Conservation (phyloP, 2,329 filamentous ascomycete genomes). For the Incumbomyces lentus region DNA sequence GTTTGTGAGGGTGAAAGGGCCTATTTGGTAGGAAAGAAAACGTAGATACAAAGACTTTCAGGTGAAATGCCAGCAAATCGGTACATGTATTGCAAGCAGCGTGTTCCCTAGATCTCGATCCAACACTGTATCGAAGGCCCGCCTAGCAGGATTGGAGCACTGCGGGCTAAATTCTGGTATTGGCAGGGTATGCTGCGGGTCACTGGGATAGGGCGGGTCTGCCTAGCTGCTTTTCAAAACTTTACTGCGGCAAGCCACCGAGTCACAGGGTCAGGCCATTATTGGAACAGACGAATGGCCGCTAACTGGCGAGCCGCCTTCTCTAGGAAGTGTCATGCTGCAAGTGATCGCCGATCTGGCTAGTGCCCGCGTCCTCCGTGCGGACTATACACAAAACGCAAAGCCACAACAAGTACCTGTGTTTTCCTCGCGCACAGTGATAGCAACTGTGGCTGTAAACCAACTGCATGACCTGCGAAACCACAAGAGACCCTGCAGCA, state of each 20-base stretch:
- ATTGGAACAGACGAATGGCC: too few species aligned
- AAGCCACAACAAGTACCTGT: too few species aligned
- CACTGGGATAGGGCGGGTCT: not conserved
- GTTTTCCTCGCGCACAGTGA: too few species aligned
- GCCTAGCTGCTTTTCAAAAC: not conserved
- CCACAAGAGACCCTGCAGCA: too few species aligned
- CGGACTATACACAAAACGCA: too few species aligned
- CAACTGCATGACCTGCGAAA: too few species aligned
- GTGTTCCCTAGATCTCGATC: not conserved
- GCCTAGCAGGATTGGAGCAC: not conserved
- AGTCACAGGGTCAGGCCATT: conserved; percentile 6
- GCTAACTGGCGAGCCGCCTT: not conserved
- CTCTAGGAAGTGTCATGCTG: not conserved
- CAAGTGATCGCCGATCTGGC: conserved; percentile 3
- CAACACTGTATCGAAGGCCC: too few species aligned
- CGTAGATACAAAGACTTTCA: not conserved
- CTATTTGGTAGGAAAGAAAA: not conserved
- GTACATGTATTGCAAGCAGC: not conserved
- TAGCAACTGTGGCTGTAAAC: too few species aligned
- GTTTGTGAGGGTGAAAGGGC: not conserved
- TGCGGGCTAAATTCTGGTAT: not conserved
- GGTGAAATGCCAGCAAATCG: not conserved
- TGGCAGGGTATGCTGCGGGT: not conserved
- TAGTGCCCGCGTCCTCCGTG: too few species aligned
- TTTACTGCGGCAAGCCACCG: conserved; percentile 4